These are phyloP conservation scores for Aphanomyces cochlioides DNA, from an alignment of 352 stramenopile genomes.

Conservation along the genomic window DNA sequence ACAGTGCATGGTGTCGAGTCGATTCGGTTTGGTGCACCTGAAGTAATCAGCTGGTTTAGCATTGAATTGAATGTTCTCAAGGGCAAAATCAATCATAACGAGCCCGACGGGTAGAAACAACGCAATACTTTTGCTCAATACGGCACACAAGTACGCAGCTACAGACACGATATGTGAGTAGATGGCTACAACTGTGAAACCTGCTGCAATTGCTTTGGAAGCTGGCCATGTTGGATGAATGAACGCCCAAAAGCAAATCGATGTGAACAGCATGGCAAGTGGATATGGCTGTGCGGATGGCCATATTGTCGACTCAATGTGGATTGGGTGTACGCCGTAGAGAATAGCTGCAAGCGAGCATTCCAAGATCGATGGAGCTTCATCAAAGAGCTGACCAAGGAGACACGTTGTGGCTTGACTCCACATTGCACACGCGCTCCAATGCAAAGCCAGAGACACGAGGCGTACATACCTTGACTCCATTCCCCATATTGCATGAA, in stretches of 20 bases:
- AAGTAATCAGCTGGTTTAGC: too few relatives aligned
- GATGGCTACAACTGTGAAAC: too few relatives aligned
- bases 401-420: not conserved
- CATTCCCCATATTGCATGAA: not conserved
- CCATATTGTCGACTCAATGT: not conserved
- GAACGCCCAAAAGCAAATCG: conserved; percentile 1
- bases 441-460: not conserved
- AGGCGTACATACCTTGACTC: not conserved
- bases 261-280: conserved; percentile 1
- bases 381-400: not conserved
- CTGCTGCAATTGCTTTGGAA: too few relatives aligned
- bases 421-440: not conserved
- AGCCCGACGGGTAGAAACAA: not conserved
- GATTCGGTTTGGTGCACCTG: too few relatives aligned
- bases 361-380: not conserved
- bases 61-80: not conserved
- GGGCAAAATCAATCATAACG: not conserved
- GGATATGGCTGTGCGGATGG: not conserved
- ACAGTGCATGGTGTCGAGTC: too few relatives aligned
- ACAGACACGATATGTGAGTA: not conserved
- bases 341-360: not conserved
- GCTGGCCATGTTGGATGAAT: not conserved
- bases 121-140: conserved; percentile 1
- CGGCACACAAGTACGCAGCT: not conserved
- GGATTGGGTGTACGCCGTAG: not conserved